phyloP scores from a whole-genome alignment of 768 basidiomycete species.

The Rossbeevera mucosa region DNA sequence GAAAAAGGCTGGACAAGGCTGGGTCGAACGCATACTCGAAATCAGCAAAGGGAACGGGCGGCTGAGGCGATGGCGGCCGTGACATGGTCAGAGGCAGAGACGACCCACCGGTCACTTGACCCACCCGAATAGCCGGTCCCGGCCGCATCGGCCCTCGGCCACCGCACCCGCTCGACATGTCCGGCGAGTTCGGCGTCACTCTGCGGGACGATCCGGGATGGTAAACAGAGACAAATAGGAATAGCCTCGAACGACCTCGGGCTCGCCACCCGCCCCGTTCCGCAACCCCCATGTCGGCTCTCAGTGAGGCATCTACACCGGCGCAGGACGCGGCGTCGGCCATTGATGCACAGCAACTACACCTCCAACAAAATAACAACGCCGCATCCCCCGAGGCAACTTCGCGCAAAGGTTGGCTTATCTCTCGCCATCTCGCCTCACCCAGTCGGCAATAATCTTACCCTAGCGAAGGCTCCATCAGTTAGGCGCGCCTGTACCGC shows the following conservation, averaged over 20 bases:
- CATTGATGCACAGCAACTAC: slow-evolving; percentile 56
- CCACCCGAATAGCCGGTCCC: slow-evolving; percentile 22
- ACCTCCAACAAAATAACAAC: slow-evolving; percentile 36
- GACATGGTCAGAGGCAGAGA: slow-evolving; percentile 25
- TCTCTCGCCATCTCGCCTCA: slow-evolving; percentile 5
- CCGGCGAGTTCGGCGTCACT: slow-evolving; percentile 5
- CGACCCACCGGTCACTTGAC: slow-evolving; percentile 10
- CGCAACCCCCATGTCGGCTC: slow-evolving; percentile 68
- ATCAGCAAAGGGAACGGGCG: slow-evolving; percentile 59
- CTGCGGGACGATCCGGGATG: slow-evolving; percentile 18
- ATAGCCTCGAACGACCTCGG: slow-evolving; percentile 26
- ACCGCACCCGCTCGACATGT: not conserved
- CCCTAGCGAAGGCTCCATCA: slow-evolving; percentile 71
- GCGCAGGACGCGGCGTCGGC: slow-evolving; percentile 55
- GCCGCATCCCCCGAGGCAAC: slow-evolving; percentile 29
- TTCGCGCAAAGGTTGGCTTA: slow-evolving; percentile 57
- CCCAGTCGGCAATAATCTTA: slow-evolving; percentile 11
- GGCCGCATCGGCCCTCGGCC: not conserved
- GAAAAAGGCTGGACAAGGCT: slow-evolving; percentile 50
- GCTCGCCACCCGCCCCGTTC: slow-evolving; percentile 32
- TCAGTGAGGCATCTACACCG: slow-evolving; percentile 67
- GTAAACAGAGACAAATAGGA: slow-evolving; percentile 26
- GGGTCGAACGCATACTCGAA: slow-evolving; percentile 73
- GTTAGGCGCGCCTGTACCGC: slow-evolving; percentile 77
- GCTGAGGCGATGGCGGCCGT: slow-evolving; percentile 31